phyloP scores from a whole-genome alignment of 805 yeast genomes.

The Metschnikowia amazonensis region DNA sequence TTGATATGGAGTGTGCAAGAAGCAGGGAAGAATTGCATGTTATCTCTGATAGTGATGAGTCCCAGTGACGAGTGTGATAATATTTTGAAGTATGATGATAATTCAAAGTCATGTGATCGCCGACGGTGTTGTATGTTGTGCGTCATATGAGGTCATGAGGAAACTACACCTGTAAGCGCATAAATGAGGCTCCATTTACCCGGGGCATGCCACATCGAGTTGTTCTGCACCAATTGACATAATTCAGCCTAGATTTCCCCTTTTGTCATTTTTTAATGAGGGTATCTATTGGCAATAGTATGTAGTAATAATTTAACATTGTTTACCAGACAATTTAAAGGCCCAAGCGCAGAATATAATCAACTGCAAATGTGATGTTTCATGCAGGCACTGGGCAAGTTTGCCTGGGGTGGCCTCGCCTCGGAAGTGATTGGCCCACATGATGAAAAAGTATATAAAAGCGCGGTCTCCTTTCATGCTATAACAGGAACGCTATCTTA shows the following conservation, averaged over 20 bases:
- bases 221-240: neutral
- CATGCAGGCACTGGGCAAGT: slow-evolving; percentile 3
- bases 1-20: slow-evolving; percentile 24
- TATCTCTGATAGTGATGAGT: neutral
- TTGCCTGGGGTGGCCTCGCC: slow-evolving; percentile 12
- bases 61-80: neutral
- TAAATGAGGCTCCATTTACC: slow-evolving; percentile 1
- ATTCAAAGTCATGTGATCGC: neutral
- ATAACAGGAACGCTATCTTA: neutral
- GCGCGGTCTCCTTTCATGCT: slow-evolving; percentile 4
- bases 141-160: slow-evolving; percentile 1
- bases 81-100: neutral
- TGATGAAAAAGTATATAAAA: slow-evolving; percentile 8
- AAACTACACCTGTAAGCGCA: slow-evolving; percentile 3
- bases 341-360: slow-evolving; percentile 2
- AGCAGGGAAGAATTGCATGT: slow-evolving; percentile 20
- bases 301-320: neutral
- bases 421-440: slow-evolving; percentile 14
- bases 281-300: neutral
- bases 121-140: neutral
- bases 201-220: neutral
- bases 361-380: neutral
- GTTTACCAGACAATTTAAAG: neutral
- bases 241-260: neutral
- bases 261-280: neutral